Percentiles rank a stretch among this genome's conserved stretches.
Evolutionary conservation across 495 filamentous ascomycete genomes (phyloP).

Genomic region (Talaromyces liani): DNA sequence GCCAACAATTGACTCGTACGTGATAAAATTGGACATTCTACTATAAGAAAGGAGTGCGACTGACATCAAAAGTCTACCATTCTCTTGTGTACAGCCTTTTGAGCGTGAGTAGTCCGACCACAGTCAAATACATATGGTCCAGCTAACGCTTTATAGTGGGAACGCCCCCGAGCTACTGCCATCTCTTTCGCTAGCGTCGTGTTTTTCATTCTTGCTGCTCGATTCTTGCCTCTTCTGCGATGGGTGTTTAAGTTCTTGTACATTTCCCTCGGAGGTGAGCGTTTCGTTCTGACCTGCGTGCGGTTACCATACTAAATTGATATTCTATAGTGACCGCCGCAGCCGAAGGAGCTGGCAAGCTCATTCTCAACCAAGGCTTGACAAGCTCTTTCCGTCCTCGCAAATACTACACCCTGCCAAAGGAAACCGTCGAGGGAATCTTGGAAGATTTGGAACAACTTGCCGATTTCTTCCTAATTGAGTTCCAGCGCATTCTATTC

Average conservation of each 20-base stretch:
- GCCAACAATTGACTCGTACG: constrained; percentile 78
- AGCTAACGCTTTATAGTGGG: constrained; percentile 44
- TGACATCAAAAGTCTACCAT: constrained; percentile 62
- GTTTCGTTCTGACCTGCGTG: not conserved
- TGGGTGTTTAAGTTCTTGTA: constrained; percentile 84
- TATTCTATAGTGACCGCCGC: constrained; percentile 56
- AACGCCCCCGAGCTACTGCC: constrained; percentile 70
- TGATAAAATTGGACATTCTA: not conserved
- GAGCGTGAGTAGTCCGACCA: constrained; percentile 43
- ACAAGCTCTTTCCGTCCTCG: constrained; percentile 80
- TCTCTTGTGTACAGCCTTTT: constrained; percentile 89
- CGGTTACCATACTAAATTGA: constrained; percentile 22
- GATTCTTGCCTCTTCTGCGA: constrained; percentile 82
- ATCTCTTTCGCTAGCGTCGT: constrained; percentile 72
- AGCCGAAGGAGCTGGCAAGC: constrained; percentile 68
- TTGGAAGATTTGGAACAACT: constrained; percentile 86
- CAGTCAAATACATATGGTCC: constrained; percentile 16
- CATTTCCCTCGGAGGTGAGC: constrained; percentile 56
- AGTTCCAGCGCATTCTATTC: constrained; percentile 90
- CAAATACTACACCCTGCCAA: constrained; percentile 86
- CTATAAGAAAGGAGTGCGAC: not conserved
- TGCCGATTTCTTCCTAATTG: constrained; percentile 94
- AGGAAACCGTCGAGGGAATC: constrained; percentile 70
- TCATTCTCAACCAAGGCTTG: constrained; percentile 68
- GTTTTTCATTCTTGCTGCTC: constrained; percentile 76